phyloP scores from a whole-genome alignment of 257 asterid genomes.

The Anisodus acutangulus region DNA sequence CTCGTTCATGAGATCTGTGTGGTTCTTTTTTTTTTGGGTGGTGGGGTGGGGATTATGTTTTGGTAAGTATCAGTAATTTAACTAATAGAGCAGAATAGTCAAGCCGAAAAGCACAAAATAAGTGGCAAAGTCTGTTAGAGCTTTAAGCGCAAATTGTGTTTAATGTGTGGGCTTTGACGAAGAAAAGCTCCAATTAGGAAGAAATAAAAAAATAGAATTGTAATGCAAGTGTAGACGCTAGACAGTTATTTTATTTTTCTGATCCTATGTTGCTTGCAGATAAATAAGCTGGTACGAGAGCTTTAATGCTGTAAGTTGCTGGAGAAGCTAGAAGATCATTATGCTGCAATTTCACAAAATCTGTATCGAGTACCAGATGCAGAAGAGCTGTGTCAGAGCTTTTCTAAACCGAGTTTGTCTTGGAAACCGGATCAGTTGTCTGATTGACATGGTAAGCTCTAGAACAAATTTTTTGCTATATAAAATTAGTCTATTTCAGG shows the following conservation, averaged over 20 bases:
- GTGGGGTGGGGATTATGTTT: not conserved
- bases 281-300: not conserved
- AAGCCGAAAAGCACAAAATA: too few species aligned
- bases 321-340: not conserved
- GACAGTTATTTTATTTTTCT: too few species aligned
- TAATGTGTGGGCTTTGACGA: too few species aligned
- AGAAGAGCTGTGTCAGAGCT: not conserved
- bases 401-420: not conserved
- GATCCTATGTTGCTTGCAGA: not conserved
- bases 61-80: not conserved
- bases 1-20: not conserved
- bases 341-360: not conserved
- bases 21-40: too few species aligned
- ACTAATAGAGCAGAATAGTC: too few species aligned
- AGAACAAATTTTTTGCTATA: not conserved
- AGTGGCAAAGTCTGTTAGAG: too few species aligned
- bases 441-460: not conserved
- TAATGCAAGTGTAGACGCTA: too few species aligned
- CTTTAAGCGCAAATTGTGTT: too few species aligned
- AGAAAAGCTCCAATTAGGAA: too few species aligned
- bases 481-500: not conserved
- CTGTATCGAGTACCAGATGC: not conserved
- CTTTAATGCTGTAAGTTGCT: not conserved
- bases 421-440: not conserved
- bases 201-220: too few species aligned